A percentile compares a stretch with the other conserved stretches of the same genome.
Evolutionary conservation across 2,329 filamentous ascomycete genomes (phyloP).

Genomic region (Alternaria sp.): DNA sequence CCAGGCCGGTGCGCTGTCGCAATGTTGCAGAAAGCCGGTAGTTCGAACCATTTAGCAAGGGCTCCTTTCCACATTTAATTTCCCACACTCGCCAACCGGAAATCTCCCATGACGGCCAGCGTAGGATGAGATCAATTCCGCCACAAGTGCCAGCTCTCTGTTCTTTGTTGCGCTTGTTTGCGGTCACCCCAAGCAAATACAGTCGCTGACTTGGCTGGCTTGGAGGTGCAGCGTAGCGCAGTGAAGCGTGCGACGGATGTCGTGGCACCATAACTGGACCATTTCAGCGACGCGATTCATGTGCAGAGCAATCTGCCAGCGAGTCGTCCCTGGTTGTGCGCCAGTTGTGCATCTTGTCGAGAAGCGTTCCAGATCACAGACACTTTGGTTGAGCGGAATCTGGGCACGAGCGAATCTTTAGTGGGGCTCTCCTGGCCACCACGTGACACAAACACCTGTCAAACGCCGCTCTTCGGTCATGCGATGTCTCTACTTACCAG

Average conservation of each 20-base stretch:
- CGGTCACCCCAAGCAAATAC: conserved; percentile 7
- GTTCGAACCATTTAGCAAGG: conserved; percentile 24
- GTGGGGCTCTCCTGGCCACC: background rate
- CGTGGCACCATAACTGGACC: conserved; percentile 11
- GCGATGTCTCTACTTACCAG: background rate
- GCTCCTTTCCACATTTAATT: conserved; percentile 37
- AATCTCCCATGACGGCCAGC: conserved; percentile 14
- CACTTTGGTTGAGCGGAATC: background rate
- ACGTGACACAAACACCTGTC: background rate
- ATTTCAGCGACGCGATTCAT: conserved; percentile 2
- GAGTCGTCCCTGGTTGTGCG: background rate
- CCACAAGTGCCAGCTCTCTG: conserved; percentile 26
- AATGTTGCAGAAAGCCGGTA: conserved; percentile 18
- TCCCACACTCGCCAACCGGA: conserved; percentile 32
- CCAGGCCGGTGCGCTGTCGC: conserved; percentile 19
- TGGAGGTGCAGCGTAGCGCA: conserved; percentile 15
- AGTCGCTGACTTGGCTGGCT: conserved; percentile 13
- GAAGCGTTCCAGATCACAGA: background rate
- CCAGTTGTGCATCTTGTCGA: background rate
- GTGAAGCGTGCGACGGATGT: conserved; percentile 10
- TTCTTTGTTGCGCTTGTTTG: conserved; percentile 6
- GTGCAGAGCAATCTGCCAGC: conserved; percentile 1
- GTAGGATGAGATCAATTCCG: conserved; percentile 33
- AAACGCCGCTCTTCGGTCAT: background rate
- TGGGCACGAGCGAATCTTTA: background rate